Conservation (phyloP, 768 basidiomycete species). For the Tephrocybe sp. region DNA sequence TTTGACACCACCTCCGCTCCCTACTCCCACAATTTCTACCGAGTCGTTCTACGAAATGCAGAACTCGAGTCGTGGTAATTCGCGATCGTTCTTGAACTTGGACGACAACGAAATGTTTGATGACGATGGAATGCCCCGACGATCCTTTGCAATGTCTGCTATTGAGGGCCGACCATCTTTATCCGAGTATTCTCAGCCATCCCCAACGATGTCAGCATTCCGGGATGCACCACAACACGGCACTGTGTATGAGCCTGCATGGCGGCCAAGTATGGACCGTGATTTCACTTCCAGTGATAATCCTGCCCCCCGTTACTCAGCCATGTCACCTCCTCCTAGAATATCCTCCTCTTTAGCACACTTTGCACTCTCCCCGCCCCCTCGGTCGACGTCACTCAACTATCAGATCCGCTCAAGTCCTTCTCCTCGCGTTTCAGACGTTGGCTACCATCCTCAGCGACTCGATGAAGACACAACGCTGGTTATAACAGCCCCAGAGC, state of each 20-base stretch:
- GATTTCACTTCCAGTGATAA: constrained; percentile 20
- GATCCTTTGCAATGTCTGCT: constrained; percentile 52
- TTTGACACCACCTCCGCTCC: constrained; percentile 47
- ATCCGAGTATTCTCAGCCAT: constrained; percentile 67
- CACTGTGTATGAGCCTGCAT: constrained; percentile 24
- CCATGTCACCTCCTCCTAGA: constrained; percentile 59
- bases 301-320: constrained; percentile 31
- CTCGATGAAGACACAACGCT: constrained; percentile 26
- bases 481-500: constrained; percentile 39
- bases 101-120: constrained; percentile 37
- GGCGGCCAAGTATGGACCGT: constrained; percentile 25
- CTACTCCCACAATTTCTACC: constrained; percentile 17
- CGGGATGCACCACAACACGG: constrained; percentile 42
- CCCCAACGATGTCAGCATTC: constrained; percentile 82
- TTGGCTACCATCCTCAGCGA: constrained; percentile 13
- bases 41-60: constrained; percentile 26
- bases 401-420: constrained; percentile 20
- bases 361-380: constrained; percentile 57
- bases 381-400: constrained; percentile 34
- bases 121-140: constrained; percentile 32
- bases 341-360: constrained; percentile 60
- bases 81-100: constrained; percentile 34
- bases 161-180: constrained; percentile 50
- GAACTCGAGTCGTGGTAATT: constrained; percentile 19
- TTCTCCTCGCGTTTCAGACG: constrained; percentile 21